A percentile compares a stretch with the other conserved stretches of the same genome.
Conservation (phyloP, 257 asterid genomes). For the Salvia miltiorrhiza region DNA sequence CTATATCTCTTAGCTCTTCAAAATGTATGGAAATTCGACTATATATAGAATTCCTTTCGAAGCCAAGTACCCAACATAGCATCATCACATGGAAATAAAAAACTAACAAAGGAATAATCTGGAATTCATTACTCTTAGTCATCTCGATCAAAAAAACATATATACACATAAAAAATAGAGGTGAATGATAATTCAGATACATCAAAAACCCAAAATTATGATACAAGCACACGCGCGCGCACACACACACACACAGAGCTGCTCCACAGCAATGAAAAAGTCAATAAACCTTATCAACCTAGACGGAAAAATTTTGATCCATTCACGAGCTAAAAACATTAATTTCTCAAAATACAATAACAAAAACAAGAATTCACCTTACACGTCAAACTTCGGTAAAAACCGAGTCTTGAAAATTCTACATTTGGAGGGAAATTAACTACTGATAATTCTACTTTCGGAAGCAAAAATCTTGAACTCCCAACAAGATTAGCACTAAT, state of each 20-base stretch:
- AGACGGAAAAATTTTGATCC: background rate
- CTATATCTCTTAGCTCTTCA: background rate
- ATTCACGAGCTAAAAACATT: background rate
- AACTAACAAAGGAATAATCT: background rate
- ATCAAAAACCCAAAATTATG: conserved; percentile 1
- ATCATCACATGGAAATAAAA: background rate
- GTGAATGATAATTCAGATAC: background rate
- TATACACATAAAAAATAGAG: background rate
- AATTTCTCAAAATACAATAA: background rate
- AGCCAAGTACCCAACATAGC: background rate
- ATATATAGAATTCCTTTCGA: background rate
- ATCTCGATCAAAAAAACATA: background rate
- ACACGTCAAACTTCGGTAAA: conserved; percentile 28
- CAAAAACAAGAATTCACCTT: conserved; percentile 32
- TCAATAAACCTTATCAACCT: background rate
- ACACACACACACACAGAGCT: background rate
- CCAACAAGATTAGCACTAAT: conserved; percentile 33
- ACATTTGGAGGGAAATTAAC: conserved; percentile 37
- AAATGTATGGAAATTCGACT: background rate
- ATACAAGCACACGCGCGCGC: too few relatives aligned
- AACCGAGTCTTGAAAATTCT: conserved; percentile 37
- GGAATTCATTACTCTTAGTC: background rate
- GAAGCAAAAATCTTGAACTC: conserved; percentile 35
- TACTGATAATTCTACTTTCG: conserved; percentile 32
- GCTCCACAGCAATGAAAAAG: background rate